Percentiles rank a stretch among this genome's conserved stretches.
Conservation (phyloP, 2,329 filamentous ascomycete species). For the Immersiporthe knoxdaviesiana region DNA sequence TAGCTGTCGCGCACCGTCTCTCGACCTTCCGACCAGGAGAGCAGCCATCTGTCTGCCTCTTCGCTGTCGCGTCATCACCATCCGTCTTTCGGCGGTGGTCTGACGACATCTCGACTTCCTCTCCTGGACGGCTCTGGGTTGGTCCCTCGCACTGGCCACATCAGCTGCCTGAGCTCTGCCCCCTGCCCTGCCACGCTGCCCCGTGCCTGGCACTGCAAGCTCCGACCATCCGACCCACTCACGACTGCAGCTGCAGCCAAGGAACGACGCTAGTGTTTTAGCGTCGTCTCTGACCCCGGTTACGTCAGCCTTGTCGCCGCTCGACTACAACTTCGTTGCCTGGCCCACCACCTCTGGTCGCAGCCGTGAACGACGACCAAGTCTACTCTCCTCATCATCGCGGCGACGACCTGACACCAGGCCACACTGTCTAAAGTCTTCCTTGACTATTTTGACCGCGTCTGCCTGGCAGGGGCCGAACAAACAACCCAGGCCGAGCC, state of each 20-base stretch:
- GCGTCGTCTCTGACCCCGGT: slow-evolving; percentile 30
- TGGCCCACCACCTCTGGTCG: slow-evolving; percentile 8
- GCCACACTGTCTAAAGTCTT: slow-evolving; percentile 12
- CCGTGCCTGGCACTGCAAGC: slow-evolving; percentile 23
- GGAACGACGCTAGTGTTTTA: slow-evolving; percentile 26
- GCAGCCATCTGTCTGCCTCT: background rate
- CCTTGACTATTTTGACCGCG: slow-evolving; percentile 25
- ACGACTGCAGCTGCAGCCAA: slow-evolving; percentile 28
- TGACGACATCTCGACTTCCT: slow-evolving; percentile 21
- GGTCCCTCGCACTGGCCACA: slow-evolving; percentile 36
- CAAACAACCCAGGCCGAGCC: background rate
- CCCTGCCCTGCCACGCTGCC: slow-evolving; percentile 16
- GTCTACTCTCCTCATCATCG: slow-evolving; percentile 20
- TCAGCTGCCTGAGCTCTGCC: slow-evolving; percentile 33
- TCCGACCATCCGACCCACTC: slow-evolving; percentile 33
- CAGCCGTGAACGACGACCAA: slow-evolving; percentile 8
- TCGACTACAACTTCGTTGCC: slow-evolving; percentile 23
- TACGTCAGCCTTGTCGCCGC: slow-evolving; percentile 38
- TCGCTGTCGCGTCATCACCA: slow-evolving; percentile 25
- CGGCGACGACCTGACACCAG: slow-evolving; percentile 10
- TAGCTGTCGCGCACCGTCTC: slow-evolving; percentile 50
- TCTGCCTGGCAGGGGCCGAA: slow-evolving; percentile 3
- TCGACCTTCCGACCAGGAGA: background rate
- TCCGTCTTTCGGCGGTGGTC: slow-evolving; percentile 17
- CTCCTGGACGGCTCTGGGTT: slow-evolving; percentile 30